Evolutionary conservation across 1,284 basidiomycete genomes (phyloP).

Genomic region (Ganoderma lucidum): DNA sequence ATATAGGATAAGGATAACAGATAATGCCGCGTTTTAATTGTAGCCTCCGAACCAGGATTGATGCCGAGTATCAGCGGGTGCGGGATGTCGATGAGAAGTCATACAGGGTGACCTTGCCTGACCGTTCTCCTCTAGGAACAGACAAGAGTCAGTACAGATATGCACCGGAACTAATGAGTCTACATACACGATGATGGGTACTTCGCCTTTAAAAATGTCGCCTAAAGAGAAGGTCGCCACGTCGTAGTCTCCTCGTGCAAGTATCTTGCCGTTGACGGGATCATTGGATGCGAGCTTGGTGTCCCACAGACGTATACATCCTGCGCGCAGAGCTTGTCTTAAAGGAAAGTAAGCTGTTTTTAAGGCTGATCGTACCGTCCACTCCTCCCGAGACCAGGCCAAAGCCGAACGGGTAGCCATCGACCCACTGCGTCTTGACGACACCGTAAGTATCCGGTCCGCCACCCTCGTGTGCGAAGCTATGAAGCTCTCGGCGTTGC

Average conservation of each 20-base stretch:
- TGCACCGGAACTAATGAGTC: neutral
- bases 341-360: neutral
- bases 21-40: neutral
- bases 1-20: neutral
- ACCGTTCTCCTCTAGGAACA: constrained; percentile 32
- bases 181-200: constrained; percentile 68
- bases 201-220: constrained; percentile 57
- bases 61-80: neutral
- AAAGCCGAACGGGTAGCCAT: constrained; percentile 47
- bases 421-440: constrained; percentile 63
- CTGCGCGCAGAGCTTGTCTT: constrained; percentile 43
- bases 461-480: constrained; percentile 52
- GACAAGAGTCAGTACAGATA: neutral
- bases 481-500: constrained; percentile 51
- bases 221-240: constrained; percentile 68
- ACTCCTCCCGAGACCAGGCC: constrained; percentile 68
- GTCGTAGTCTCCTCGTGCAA: constrained; percentile 63
- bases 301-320: constrained; percentile 75
- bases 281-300: constrained; percentile 49
- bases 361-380: constrained; percentile 57
- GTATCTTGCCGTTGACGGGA: constrained; percentile 52
- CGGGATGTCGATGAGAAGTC: constrained; percentile 5
- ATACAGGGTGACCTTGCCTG: constrained; percentile 35
- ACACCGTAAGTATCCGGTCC: constrained; percentile 55
- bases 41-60: neutral